Evolutionary conservation across 208 protist species (phyloP).

Genomic region (Trypanosoma cruzi): DNA sequence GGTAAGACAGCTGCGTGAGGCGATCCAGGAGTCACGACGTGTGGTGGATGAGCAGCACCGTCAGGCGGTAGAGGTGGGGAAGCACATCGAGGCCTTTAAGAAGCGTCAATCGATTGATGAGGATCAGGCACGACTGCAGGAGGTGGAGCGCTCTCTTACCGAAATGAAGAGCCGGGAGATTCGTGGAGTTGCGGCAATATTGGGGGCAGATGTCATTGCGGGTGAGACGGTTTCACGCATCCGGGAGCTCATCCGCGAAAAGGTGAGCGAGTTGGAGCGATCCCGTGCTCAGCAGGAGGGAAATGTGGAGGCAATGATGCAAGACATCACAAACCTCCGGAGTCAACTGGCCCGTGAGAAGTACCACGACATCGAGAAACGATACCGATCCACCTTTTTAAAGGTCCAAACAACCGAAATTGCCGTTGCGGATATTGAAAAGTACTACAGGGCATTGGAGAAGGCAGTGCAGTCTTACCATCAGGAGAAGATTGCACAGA

Average conservation of each 20-base stretch:
- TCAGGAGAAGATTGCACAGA: constrained; percentile 98
- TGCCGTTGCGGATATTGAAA: constrained; percentile 88
- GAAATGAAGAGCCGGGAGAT: constrained; percentile 48
- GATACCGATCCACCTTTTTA: constrained; percentile 89
- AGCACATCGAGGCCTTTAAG: constrained; percentile 45
- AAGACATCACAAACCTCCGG: constrained; percentile 61
- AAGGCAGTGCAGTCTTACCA: constrained; percentile 98
- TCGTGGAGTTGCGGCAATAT: constrained; percentile 40
- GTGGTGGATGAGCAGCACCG: constrained; percentile 50
- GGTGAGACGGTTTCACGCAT: constrained; percentile 48
- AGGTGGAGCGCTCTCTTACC: constrained; percentile 37
- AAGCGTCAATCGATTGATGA: constrained; percentile 37
- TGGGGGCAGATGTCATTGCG: constrained; percentile 53
- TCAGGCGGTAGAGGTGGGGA: constrained; percentile 39
- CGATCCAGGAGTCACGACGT: constrained; percentile 38
- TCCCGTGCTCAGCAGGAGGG: constrained; percentile 74
- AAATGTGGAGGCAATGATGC: constrained; percentile 75
- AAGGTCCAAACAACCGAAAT: constrained; percentile 89
- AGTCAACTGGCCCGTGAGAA: constrained; percentile 66
- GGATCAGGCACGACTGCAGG: constrained; percentile 51
- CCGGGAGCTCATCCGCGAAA: constrained; percentile 70
- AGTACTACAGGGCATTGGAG: constrained; percentile 92
- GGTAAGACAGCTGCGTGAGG: constrained; percentile 26
- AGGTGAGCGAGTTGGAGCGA: constrained; percentile 65
- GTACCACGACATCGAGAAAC: constrained; percentile 86